Evolutionary conservation across 495 filamentous ascomycete genomes (phyloP).

Genomic region (Penicillium lagena): DNA sequence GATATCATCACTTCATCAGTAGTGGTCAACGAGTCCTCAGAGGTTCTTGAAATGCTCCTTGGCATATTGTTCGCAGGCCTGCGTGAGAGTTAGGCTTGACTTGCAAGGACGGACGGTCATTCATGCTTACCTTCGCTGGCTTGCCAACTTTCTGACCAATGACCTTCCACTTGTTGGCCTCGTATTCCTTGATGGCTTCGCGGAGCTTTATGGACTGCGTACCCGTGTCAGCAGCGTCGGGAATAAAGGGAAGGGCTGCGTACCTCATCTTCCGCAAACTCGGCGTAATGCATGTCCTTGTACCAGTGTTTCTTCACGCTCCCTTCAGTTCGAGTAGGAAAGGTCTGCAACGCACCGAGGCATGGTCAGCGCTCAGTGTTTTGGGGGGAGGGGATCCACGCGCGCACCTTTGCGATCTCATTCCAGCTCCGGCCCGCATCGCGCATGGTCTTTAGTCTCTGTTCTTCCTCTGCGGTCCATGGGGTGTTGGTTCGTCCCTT

Average conservation of each 20-base stretch:
- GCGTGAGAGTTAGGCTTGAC: not conserved
- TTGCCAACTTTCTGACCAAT: constrained; percentile 96
- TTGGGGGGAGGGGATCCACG: not conserved
- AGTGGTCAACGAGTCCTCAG: constrained; percentile 20
- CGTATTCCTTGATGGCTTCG: constrained; percentile 96
- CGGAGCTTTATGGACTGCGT: constrained; percentile 73
- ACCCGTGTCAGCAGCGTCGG: constrained; percentile 20
- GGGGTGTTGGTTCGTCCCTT: constrained; percentile 96
- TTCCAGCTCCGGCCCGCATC: constrained; percentile 92
- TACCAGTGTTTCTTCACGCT: constrained; percentile 99
- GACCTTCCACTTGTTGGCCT: constrained; percentile 95
- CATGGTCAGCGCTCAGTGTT: constrained; percentile 5
- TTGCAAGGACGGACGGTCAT: too few relatives aligned
- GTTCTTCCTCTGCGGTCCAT: constrained; percentile 93
- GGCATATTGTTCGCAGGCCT: constrained; percentile 98
- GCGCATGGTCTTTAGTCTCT: constrained; percentile 84
- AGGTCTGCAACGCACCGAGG: constrained; percentile 54
- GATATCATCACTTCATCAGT: constrained; percentile 36
- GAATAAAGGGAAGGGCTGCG: constrained; percentile 14
- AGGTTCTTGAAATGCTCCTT: constrained; percentile 84
- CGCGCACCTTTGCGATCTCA: constrained; percentile 86
- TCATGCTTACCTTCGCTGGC: constrained; percentile 73
- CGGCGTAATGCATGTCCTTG: constrained; percentile 99
- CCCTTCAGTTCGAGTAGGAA: constrained; percentile 88
- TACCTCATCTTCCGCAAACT: constrained; percentile 98